These are phyloP conservation scores for Fusarium nygamai DNA, from an alignment of 2,329 filamentous ascomycete genomes.

Conservation along the genomic window DNA sequence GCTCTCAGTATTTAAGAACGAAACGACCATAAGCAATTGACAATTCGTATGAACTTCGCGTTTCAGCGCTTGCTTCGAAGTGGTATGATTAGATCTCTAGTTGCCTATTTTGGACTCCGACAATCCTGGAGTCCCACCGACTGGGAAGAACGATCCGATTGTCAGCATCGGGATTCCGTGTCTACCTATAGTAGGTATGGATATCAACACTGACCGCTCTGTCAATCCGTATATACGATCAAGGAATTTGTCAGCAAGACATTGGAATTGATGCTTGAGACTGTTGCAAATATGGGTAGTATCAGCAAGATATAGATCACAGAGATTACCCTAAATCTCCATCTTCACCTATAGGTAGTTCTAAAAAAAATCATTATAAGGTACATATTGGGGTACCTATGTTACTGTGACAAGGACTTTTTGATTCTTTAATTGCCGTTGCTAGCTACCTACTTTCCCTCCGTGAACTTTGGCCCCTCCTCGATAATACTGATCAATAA, in stretches of 20 bases:
- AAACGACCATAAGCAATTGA: not conserved
- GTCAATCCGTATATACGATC: not conserved
- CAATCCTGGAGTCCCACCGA: not conserved
- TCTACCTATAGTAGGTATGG: too few species aligned
- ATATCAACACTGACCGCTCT: not conserved
- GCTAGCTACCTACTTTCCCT: not conserved
- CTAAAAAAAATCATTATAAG: too few species aligned
- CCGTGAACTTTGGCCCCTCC: not conserved
- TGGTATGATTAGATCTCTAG: slow-evolving; percentile 8
- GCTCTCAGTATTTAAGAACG: not conserved
- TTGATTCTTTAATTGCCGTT: not conserved
- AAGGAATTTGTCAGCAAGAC: not conserved
- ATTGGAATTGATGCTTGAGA: not conserved
- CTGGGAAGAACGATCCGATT: not conserved
- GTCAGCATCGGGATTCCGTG: not conserved
- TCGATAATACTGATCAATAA: slow-evolving; percentile 4
- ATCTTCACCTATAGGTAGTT: too few species aligned
- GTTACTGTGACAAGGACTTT: not conserved
- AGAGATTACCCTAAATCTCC: not conserved
- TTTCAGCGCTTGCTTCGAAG: not conserved
- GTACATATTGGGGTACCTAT: not conserved
- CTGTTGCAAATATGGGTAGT: too few species aligned
- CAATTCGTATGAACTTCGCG: not conserved
- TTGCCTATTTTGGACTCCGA: slow-evolving; percentile 25
- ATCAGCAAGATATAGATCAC: not conserved